Percentiles rank a stretch among this genome's conserved stretches.
Evolutionary conservation across 257 asterid species (phyloP).

Genomic region (Dorcoceras hygrometricum): DNA sequence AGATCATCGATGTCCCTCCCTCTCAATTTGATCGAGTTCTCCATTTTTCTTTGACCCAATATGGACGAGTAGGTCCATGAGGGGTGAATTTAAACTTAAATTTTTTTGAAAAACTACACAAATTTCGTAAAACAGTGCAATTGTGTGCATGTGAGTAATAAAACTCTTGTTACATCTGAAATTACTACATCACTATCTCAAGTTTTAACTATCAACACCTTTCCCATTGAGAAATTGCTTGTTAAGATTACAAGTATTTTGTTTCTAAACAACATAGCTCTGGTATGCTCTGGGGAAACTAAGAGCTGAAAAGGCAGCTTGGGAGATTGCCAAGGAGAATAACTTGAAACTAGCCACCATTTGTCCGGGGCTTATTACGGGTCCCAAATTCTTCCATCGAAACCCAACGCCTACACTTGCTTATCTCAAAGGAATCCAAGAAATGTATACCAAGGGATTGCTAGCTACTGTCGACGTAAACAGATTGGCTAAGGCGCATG

Average conservation of each 20-base stretch:
- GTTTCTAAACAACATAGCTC: slow-evolving; percentile 45
- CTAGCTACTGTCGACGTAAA: slow-evolving; percentile 59
- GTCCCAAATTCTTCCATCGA: slow-evolving; percentile 48
- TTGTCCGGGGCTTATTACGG: slow-evolving; percentile 79
- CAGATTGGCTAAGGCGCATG: slow-evolving; percentile 69
- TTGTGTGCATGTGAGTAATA: neutral
- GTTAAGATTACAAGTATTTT: neutral
- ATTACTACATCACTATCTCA: neutral
- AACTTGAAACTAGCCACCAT: slow-evolving; percentile 63
- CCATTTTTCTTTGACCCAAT: neutral
- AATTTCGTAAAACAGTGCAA: neutral
- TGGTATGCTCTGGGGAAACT: slow-evolving; percentile 97
- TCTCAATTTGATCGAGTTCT: neutral
- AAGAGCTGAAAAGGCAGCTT: slow-evolving; percentile 77
- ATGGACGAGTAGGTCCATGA: neutral
- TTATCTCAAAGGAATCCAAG: slow-evolving; percentile 72
- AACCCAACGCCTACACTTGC: slow-evolving; percentile 76
- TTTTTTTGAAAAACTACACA: neutral
- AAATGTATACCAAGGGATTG: slow-evolving; percentile 60
- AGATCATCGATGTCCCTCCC: neutral
- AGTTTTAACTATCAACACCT: neutral
- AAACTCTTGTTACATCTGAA: neutral
- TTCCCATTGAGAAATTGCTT: neutral
- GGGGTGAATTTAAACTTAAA: neutral
- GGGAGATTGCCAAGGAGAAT: slow-evolving; percentile 55